Conservation (phyloP, 2,329 filamentous ascomycete species). For the Claviceps spartinae region DNA sequence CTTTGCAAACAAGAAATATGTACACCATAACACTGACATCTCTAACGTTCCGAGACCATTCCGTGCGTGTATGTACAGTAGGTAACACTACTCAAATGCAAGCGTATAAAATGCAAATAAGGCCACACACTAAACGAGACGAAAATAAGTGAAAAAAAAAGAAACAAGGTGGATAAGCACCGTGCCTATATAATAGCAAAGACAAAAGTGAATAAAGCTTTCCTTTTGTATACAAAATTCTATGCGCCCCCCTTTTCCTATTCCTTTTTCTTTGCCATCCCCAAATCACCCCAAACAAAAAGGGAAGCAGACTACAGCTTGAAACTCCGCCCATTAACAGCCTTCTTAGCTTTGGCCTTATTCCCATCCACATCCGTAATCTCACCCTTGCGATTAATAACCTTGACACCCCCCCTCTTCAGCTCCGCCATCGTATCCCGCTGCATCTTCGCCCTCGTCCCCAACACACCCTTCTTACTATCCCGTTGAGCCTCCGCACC, state of each 20-base stretch:
- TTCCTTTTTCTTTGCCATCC: neutral
- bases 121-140: neutral
- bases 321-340: slow-evolving; percentile 41
- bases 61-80: too few species aligned
- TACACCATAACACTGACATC: too few species aligned
- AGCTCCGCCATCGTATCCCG: slow-evolving; percentile 47
- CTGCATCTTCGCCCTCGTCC: slow-evolving; percentile 41
- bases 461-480: slow-evolving; percentile 20
- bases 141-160: neutral
- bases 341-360: slow-evolving; percentile 44
- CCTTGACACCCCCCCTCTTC: slow-evolving; percentile 76
- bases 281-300: neutral
- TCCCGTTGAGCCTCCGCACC: slow-evolving; percentile 19
- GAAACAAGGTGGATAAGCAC: too few species aligned
- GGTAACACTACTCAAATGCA: too few species aligned
- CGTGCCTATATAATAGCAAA: neutral
- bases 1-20: too few species aligned
- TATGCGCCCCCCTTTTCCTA: neutral
- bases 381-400: slow-evolving; percentile 83
- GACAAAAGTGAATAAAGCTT: neutral
- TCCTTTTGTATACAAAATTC: too few species aligned
- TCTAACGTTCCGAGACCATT: too few species aligned
- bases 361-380: slow-evolving; percentile 74
- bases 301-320: slow-evolving; percentile 36
- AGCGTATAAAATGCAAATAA: neutral